These are phyloP conservation scores for Solanum medicagineum DNA, from an alignment of 257 asterid genomes.

Conservation along the genomic window DNA sequence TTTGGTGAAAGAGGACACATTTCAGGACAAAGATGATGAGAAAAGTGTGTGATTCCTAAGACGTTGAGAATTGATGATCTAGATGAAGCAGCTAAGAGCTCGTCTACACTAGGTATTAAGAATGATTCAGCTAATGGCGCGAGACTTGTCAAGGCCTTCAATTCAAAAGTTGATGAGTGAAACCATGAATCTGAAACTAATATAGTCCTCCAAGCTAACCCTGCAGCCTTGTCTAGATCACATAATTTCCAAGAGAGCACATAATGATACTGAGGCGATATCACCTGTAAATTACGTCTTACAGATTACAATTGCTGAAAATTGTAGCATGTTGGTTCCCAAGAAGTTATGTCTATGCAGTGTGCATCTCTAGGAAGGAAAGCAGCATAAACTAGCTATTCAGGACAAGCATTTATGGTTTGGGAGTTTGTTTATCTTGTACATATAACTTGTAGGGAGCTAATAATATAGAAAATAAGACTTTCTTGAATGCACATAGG, in stretches of 20 bases:
- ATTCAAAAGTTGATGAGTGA: constrained; percentile 12
- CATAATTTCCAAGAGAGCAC: constrained; percentile 43
- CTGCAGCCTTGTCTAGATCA: constrained; percentile 70
- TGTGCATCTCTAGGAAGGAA: neutral
- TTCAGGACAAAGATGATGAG: neutral
- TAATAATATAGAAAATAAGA: neutral
- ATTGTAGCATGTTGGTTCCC: neutral
- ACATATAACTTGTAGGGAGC: neutral
- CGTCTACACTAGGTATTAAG: constrained; percentile 28
- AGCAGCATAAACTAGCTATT: neutral
- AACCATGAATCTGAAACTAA: constrained; percentile 6
- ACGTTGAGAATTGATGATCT: constrained; percentile 52
- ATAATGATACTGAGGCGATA: neutral
- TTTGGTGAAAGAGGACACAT: neutral
- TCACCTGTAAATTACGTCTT: neutral
- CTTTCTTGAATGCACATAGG: neutral
- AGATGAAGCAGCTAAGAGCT: constrained; percentile 54
- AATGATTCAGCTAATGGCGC: neutral
- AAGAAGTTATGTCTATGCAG: neutral
- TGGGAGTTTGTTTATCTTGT: neutral
- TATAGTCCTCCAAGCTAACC: constrained; percentile 53
- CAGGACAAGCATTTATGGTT: neutral
- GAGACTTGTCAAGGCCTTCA: constrained; percentile 20
- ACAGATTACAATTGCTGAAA: neutral
- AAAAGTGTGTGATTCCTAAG: constrained; percentile 26